Base-by-base conservation (phyloP, 306 rosid species). In the Urtica urens region DNA sequence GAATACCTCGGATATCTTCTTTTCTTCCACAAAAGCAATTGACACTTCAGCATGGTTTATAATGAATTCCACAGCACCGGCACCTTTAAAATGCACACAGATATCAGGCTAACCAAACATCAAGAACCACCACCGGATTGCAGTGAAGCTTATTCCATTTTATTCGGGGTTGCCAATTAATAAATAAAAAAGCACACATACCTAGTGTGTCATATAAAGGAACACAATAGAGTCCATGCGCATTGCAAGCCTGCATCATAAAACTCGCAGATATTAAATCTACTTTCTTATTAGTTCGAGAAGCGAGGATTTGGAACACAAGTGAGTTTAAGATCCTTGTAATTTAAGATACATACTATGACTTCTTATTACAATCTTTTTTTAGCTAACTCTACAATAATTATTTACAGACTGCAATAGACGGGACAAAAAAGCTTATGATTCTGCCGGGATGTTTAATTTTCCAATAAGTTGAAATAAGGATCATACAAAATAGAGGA, bases 171-270 rank as follows among this genome's bases (percentile, higher is more conserved):
- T 19, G 7, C 58, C 38, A 43, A 26, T 53, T 46, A 59, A 57
- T 52, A 46, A 34, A 21, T 27, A 66, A n/a, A 66, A 49, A 43
- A 43, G 64, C 16, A 62, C 60, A 53, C 76, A 58, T 75, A 90
- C 97, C 97, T 61, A 90, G 69, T 51, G 94, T 79, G 60, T 90
- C 97, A 49, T 90, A 90, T 41, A 90, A 66, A 64, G 97, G 97
- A 51, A 90, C 97, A 60, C 97, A 90, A 50, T 68, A 82, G 64
- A 90, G 87, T 47, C 78, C 97, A 62, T 84, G 93, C 63, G 95
- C 97, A 69, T 90, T 90, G 79, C 86, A 81, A 35, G 97, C 95
- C 97, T 90, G 93, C 74, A 73, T 31, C 35, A 51, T n/a, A n/a
- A n/a, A n/a, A n/a, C n/a, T n/a, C n/a, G n/a, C n/a, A n/a, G n/a